phyloP scores from a whole-genome alignment of 495 filamentous ascomycete genomes.

The Talaromyces stipitatus region DNA sequence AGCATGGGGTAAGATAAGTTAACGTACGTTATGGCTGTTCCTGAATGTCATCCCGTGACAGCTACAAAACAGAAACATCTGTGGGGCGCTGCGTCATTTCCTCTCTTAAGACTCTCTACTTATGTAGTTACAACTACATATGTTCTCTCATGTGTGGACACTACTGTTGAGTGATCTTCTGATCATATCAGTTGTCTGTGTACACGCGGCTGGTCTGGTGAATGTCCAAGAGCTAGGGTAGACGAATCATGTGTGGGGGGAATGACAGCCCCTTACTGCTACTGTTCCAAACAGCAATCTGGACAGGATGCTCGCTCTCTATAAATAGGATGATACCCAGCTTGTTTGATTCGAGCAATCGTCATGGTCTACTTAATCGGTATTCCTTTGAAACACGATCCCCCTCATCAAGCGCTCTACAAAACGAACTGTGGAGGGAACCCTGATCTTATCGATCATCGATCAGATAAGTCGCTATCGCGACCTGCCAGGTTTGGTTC shows the following conservation, averaged over 20 bases:
- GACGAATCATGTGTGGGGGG: background rate
- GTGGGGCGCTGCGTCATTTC: background rate
- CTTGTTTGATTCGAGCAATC: background rate
- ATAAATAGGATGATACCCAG: background rate
- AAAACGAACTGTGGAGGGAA: background rate
- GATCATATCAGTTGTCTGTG: background rate
- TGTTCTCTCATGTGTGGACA: too few species aligned
- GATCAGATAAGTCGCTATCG: too few species aligned
- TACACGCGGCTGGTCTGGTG: background rate
- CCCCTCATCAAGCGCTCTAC: background rate
- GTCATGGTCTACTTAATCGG: background rate
- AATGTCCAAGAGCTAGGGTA: background rate
- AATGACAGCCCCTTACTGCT: background rate
- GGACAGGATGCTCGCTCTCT: background rate
- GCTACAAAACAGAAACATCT: background rate
- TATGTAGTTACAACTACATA: too few species aligned
- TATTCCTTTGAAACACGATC: background rate
- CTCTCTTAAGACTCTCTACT: too few species aligned
- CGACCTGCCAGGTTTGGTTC: too few species aligned
- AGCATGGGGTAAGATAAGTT: too few species aligned
- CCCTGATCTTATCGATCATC: background rate
- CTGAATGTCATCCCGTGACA: background rate
- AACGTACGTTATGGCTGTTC: background rate
- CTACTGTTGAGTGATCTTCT: too few species aligned
- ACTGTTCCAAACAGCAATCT: background rate